These are phyloP conservation scores for Sisymbrium altissimum DNA, from an alignment of 345 rosid species.

Conservation along the genomic window DNA sequence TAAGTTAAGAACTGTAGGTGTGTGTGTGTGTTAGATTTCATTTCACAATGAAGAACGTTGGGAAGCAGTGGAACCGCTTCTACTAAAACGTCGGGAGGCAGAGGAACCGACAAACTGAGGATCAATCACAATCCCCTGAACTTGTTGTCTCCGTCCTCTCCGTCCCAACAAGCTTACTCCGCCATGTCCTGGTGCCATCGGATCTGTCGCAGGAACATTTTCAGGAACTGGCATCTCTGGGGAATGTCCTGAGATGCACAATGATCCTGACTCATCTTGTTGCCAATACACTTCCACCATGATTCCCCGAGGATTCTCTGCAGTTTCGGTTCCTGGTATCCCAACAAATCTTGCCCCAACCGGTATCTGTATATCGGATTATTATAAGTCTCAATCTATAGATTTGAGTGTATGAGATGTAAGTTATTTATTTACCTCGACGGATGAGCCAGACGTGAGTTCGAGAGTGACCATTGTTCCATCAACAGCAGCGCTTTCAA, in stretches of 20 bases:
- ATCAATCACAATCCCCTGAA: constrained; percentile 59
- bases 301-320: constrained; percentile 60
- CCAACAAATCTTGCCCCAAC: constrained; percentile 75
- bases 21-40: constrained; percentile 1
- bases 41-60: constrained; percentile 29
- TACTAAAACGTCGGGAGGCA: constrained; percentile 21
- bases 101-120: constrained; percentile 41
- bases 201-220: constrained; percentile 30
- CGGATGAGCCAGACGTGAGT: constrained; percentile 58
- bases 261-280: constrained; percentile 81
- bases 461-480: constrained; percentile 61
- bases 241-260: constrained; percentile 82
- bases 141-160: constrained; percentile 38
- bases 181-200: constrained; percentile 21
- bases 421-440: constrained; percentile 43
- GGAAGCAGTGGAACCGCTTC: constrained; percentile 31
- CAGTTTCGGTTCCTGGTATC: constrained; percentile 62
- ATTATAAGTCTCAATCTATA: not conserved
- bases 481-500: constrained; percentile 84
- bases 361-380: constrained; percentile 57
- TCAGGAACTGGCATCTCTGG: constrained; percentile 63
- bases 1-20: constrained; percentile 12
- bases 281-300: constrained; percentile 96
- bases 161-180: constrained; percentile 32
- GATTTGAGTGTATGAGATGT: not conserved